Evolutionary conservation across 331 rosid genomes (phyloP).

Genomic region (Erythrophleum ivorense): DNA sequence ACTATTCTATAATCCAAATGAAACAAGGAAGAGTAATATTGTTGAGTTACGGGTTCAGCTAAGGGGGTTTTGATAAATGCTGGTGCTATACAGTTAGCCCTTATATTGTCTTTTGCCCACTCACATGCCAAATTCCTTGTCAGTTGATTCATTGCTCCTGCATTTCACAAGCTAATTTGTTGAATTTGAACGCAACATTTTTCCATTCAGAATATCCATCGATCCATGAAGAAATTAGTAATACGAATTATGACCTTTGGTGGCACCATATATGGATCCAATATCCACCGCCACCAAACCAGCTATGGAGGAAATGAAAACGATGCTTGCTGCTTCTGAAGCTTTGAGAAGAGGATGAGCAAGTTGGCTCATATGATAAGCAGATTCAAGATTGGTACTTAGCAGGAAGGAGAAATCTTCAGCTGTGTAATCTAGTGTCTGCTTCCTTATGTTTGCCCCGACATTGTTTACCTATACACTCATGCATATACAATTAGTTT

Average conservation of each 20-base stretch:
- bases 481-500: background rate
- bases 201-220: no score
- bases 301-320: constrained; percentile 39
- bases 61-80: constrained; percentile 36
- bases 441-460: constrained; percentile 17
- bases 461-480: constrained; percentile 40
- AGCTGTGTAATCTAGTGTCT: constrained; percentile 31
- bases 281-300: constrained; percentile 9
- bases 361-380: constrained; percentile 39
- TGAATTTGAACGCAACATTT: background rate
- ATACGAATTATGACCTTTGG: constrained; percentile 37
- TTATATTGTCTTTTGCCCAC: constrained; percentile 47
- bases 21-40: no score
- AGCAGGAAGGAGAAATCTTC: constrained; percentile 37
- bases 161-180: background rate
- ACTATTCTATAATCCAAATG: no score
- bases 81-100: constrained; percentile 39
- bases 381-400: constrained; percentile 38
- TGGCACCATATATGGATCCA: constrained; percentile 28
- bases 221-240: background rate
- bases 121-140: constrained; percentile 39
- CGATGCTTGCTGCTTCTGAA: constrained; percentile 35
- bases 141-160: constrained; percentile 45
- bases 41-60: constrained; percentile 24
- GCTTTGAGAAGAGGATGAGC: constrained; percentile 46